phyloP scores from a whole-genome alignment of 2,329 filamentous ascomycete species.

The Pseudogymnoascus sp. region DNA sequence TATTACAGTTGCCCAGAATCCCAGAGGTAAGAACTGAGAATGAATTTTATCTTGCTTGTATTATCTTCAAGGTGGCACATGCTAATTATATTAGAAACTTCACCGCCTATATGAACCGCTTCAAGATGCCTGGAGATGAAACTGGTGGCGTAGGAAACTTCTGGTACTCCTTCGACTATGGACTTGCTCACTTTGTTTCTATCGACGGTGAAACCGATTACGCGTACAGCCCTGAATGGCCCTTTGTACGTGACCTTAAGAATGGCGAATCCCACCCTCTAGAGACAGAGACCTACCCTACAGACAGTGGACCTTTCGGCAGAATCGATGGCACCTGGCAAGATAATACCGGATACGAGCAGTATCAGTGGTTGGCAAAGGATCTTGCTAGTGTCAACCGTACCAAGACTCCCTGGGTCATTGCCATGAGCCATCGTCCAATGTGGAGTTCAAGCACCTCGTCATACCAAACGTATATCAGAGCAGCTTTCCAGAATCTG shows the following conservation, averaged over 20 bases:
- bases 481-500: conserved; percentile 39
- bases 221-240: conserved; percentile 39
- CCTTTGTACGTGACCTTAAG: conserved; percentile 36
- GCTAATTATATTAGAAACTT: conserved; percentile 33
- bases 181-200: conserved; percentile 44
- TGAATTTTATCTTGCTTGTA: not conserved
- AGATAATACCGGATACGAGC: conserved; percentile 37
- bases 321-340: conserved; percentile 33
- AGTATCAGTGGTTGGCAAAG: conserved; percentile 39
- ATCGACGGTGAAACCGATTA: conserved; percentile 45
- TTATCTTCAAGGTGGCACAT: not conserved
- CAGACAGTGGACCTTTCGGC: conserved; percentile 44
- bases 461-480: conserved; percentile 37
- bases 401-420: conserved; percentile 26
- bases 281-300: conserved; percentile 37
- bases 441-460: conserved; percentile 41
- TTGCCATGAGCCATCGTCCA: conserved; percentile 39
- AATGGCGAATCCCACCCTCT: conserved; percentile 36
- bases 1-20: conserved; percentile 47
- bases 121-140: conserved; percentile 43
- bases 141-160: conserved; percentile 43
- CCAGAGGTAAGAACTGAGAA: conserved; percentile 32
- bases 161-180: conserved; percentile 50
- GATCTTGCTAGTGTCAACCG: conserved; percentile 24
- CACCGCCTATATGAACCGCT: conserved; percentile 44